These are phyloP conservation scores for Mycena latifolia DNA, from an alignment of 768 basidiomycete genomes.

Conservation along the genomic window DNA sequence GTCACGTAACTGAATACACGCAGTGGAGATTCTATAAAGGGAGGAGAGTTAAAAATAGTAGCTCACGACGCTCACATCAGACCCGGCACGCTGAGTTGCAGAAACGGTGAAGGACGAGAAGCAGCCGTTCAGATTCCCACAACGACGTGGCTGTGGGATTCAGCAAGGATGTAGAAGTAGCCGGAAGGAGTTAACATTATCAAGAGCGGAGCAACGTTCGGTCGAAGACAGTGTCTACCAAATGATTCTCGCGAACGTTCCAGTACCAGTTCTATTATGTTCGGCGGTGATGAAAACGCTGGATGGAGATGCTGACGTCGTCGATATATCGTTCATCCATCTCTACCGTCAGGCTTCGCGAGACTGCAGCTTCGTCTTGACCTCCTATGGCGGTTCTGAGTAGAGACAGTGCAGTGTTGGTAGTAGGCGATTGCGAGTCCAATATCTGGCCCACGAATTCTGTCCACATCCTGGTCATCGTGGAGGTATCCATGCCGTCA, in stretches of 20 bases:
- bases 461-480: constrained; percentile 50
- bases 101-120: too few relatives aligned
- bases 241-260: constrained; percentile 51
- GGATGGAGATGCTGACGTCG: constrained; percentile 59
- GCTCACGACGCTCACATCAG: neutral
- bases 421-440: constrained; percentile 29
- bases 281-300: constrained; percentile 47
- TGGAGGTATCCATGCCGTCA: constrained; percentile 38
- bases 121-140: neutral
- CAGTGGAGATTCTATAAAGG: neutral
- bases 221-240: neutral
- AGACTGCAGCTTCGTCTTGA: constrained; percentile 47
- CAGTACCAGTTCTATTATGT: constrained; percentile 43
- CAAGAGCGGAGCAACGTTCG: constrained; percentile 17
- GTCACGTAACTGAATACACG: neutral
- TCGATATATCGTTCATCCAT: constrained; percentile 60
- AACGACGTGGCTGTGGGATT: neutral
- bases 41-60: constrained; percentile 25
- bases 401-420: constrained; percentile 52
- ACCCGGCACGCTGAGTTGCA: neutral
- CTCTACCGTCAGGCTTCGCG: constrained; percentile 58
- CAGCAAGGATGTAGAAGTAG: neutral
- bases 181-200: neutral
- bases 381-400: constrained; percentile 59
- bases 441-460: constrained; percentile 38